Conservation (phyloP, 2,329 filamentous ascomycete genomes). For the Teratosphaeria destructans region DNA sequence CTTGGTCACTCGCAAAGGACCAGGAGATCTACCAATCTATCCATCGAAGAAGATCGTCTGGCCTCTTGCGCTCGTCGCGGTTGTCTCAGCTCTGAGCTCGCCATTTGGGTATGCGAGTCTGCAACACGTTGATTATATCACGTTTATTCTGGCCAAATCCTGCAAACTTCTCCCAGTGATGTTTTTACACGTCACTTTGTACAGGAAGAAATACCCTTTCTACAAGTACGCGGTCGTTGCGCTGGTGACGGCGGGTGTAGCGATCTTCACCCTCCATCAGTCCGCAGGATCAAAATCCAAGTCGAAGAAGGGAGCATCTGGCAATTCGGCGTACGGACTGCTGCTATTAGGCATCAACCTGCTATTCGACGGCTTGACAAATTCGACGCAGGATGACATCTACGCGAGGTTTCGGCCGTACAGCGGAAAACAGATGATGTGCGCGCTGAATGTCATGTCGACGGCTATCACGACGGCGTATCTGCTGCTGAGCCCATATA, state of each 20-base stretch:
- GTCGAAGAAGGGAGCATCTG: conserved; percentile 26
- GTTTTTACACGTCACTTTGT: conserved; percentile 88
- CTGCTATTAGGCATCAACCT: conserved; percentile 79
- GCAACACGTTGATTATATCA: conserved; percentile 93
- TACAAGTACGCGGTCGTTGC: conserved; percentile 95
- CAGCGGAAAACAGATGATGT: conserved; percentile 97
- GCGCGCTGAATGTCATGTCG: conserved; percentile 83
- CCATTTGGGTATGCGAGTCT: conserved; percentile 91
- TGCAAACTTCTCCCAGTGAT: conserved; percentile 99
- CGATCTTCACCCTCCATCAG: conserved; percentile 84
- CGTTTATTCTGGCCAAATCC: conserved; percentile 91
- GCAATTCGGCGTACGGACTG: conserved; percentile 66
- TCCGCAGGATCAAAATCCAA: conserved; percentile 26
- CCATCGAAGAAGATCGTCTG: conserved; percentile 63
- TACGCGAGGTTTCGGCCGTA: conserved; percentile 69
- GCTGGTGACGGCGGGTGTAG: conserved; percentile 83
- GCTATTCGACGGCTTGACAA: conserved; percentile 90
- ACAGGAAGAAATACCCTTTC: conserved; percentile 76
- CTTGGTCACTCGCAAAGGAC: conserved; percentile 41
- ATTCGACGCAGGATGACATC: conserved; percentile 93
- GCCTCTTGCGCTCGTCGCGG: conserved; percentile 72
- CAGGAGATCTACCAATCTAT: conserved; percentile 53
- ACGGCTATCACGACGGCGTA: conserved; percentile 68
- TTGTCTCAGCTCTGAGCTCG: conserved; percentile 81
- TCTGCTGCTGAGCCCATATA: conserved; percentile 65